These are phyloP conservation scores for Apostasia ramifera DNA, from an alignment of 106 monocot genomes.

Conservation along the genomic window DNA sequence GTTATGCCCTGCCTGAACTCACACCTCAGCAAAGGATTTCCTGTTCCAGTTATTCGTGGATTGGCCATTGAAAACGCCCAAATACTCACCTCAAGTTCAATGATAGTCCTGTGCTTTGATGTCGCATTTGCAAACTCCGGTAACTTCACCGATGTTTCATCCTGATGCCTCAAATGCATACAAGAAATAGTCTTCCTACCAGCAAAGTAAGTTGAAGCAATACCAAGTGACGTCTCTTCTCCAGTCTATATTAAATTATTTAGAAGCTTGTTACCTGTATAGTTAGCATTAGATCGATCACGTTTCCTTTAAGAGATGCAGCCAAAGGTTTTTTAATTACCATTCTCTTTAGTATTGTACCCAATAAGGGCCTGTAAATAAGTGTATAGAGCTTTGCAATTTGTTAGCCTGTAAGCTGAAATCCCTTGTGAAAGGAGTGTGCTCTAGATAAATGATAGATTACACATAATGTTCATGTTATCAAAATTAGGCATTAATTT, in stretches of 20 bases:
- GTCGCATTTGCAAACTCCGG: constrained; percentile 20
- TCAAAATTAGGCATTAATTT: too few relatives aligned
- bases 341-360: too few relatives aligned
- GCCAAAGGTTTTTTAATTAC: too few relatives aligned
- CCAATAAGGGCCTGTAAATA: too few relatives aligned
- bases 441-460: too few relatives aligned
- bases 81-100: constrained; percentile 35
- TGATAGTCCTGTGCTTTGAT: constrained; percentile 52
- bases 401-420: too few relatives aligned
- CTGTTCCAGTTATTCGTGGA: constrained; percentile 55
- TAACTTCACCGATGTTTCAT: not conserved
- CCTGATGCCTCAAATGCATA: not conserved
- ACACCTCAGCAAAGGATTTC: constrained; percentile 49
- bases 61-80: constrained; percentile 57
- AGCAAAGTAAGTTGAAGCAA: not conserved
- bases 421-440: too few relatives aligned
- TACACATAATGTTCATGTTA: too few relatives aligned
- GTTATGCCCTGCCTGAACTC: constrained; percentile 63
- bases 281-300: not conserved
- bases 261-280: not conserved
- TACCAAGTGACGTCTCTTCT: not conserved
- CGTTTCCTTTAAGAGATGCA: too few relatives aligned
- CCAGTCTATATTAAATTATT: not conserved
- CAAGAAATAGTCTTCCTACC: not conserved
- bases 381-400: too few relatives aligned